phyloP scores from a whole-genome alignment of 2,329 filamentous ascomycete genomes.

The Beauveria brongniartii region DNA sequence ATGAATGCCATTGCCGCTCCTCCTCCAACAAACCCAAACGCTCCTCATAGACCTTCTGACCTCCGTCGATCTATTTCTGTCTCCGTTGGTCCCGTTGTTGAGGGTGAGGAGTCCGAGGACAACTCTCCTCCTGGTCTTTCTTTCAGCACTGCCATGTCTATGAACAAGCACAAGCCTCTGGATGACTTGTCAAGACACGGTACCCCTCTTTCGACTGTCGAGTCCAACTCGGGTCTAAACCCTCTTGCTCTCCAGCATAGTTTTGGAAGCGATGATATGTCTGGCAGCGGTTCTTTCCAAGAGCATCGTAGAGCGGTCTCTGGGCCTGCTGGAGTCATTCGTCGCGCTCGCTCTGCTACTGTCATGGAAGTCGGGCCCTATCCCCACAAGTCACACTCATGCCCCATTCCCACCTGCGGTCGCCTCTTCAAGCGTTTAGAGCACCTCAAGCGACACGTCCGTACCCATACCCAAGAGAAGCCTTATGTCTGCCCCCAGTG shows the following conservation, averaged over 20 bases:
- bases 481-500: constrained; percentile 96
- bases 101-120: constrained; percentile 69
- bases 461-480: constrained; percentile 98
- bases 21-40: constrained; percentile 50
- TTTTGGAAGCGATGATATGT: constrained; percentile 32
- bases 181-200: constrained; percentile 79
- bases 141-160: constrained; percentile 60
- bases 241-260: constrained; percentile 64
- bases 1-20: constrained; percentile 61
- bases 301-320: constrained; percentile 60
- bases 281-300: constrained; percentile 9
- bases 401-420: constrained; percentile 96
- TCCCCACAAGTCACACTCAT: constrained; percentile 95
- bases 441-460: constrained; percentile 96
- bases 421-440: constrained; percentile 98
- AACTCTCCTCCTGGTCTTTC: constrained; percentile 73
- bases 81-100: constrained; percentile 73
- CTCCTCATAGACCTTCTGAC: constrained; percentile 75
- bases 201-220: constrained; percentile 78
- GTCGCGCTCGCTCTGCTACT: constrained; percentile 86
- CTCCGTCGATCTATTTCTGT: constrained; percentile 83
- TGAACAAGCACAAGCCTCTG: constrained; percentile 56
- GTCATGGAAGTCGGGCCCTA: constrained; percentile 96
- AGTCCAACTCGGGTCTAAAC: constrained; percentile 72
- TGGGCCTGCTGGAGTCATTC: constrained; percentile 67